Evolutionary conservation across 1,284 basidiomycete genomes (phyloP).

Genomic region (Ceratobasidium sp.): DNA sequence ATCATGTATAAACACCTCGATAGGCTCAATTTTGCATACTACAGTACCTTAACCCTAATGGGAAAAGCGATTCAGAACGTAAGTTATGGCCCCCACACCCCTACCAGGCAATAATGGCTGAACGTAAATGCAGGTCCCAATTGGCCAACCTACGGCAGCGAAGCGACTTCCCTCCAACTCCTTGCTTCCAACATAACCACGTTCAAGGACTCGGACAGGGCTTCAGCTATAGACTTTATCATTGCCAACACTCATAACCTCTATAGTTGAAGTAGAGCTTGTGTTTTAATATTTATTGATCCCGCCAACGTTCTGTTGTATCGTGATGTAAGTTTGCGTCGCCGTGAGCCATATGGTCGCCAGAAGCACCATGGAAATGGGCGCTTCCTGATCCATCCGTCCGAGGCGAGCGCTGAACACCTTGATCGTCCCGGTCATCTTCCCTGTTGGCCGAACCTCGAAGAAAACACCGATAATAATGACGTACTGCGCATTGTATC

Average conservation of each 20-base stretch:
- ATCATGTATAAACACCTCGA: neutral
- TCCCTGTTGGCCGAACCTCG: no score
- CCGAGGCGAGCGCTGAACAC: no score
- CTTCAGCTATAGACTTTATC: conserved; percentile 18
- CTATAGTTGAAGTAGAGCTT: conserved; percentile 9
- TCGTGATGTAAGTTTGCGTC: no score
- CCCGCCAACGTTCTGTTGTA: no score
- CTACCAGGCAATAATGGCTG: neutral
- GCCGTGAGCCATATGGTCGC: no score
- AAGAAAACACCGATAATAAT: no score
- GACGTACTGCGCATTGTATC: no score
- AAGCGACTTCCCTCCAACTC: conserved; percentile 6
- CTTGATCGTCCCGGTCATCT: no score
- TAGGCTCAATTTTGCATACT: conserved; percentile 42
- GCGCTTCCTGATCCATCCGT: no score
- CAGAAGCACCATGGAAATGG: no score
- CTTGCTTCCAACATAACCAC: conserved; percentile 26
- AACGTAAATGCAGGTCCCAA: conserved; percentile 1
- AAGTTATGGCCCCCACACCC: neutral
- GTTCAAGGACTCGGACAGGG: conserved; percentile 12
- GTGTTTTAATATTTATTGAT: neutral
- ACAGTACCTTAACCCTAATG: conserved; percentile 33
- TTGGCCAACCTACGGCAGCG: conserved; percentile 21
- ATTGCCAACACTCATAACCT: conserved; percentile 9
- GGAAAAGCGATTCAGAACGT: conserved; percentile 6